Conservation (phyloP, 2,329 filamentous ascomycete species). For the Fusarium temperatum region DNA sequence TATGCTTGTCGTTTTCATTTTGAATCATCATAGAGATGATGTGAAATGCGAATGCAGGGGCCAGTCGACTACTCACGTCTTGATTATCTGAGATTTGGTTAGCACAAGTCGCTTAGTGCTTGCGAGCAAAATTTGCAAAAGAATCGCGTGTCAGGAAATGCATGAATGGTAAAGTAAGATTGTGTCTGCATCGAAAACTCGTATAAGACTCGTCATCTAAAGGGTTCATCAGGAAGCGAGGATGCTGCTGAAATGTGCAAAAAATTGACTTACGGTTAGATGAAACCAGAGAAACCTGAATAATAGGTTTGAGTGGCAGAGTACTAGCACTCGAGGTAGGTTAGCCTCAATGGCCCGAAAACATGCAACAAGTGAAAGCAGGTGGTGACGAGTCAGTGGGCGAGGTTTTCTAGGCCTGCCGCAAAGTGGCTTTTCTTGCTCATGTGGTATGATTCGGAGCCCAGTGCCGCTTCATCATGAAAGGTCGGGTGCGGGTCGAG, state of each 20-base stretch:
- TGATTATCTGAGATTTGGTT: conserved; percentile 20
- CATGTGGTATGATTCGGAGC: conserved; percentile 80
- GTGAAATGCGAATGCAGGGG: conserved; percentile 12
- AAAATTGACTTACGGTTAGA: conserved; percentile 24
- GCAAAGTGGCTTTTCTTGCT: conserved; percentile 87
- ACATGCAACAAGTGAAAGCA: conserved; percentile 9
- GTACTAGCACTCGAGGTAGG: conserved; percentile 29
- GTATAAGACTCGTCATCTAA: conserved; percentile 84
- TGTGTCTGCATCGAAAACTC: conserved; percentile 77
- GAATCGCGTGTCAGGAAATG: conserved; percentile 57
- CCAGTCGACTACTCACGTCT: conserved; percentile 39
- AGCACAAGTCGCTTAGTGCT: conserved; percentile 27
- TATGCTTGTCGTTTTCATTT: conserved; percentile 96
- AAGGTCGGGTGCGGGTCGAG: conserved; percentile 39
- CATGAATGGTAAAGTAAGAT: conserved; percentile 77
- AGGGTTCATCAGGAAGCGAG: conserved; percentile 50
- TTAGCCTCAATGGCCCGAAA: conserved; percentile 33
- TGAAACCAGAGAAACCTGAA: neutral
- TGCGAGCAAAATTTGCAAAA: conserved; percentile 5
- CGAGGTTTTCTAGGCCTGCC: conserved; percentile 99
- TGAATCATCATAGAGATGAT: conserved; percentile 76
- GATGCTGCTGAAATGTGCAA: conserved; percentile 15
- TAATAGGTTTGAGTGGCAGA: neutral
- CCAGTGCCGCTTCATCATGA: conserved; percentile 95
- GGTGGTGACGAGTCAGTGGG: conserved; percentile 76